These are phyloP conservation scores for Oryza glaberrima DNA, from an alignment of 176 grass and related monocot genomes.

Conservation along the genomic window DNA sequence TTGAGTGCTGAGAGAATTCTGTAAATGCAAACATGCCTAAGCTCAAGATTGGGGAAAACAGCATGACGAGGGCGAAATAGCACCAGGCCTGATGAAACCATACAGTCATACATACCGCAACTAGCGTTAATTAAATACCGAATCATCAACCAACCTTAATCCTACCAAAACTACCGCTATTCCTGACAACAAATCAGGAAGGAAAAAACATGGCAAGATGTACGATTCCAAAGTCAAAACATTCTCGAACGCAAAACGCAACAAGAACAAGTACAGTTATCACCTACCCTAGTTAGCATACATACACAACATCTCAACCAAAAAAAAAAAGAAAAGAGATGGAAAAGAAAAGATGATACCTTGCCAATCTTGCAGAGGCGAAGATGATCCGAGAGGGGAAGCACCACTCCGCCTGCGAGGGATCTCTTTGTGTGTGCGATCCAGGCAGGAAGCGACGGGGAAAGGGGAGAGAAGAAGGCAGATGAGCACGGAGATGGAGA, in stretches of 20 bases:
- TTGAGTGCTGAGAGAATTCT: background rate
- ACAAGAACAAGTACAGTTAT: background rate
- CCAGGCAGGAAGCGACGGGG: conserved; percentile 12
- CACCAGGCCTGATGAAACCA: background rate
- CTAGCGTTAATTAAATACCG: background rate
- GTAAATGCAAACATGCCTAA: background rate
- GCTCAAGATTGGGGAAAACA: background rate
- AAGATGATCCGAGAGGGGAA: background rate
- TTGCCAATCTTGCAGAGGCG: conserved; percentile 12
- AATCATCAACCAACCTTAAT: background rate
- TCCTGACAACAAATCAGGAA: background rate
- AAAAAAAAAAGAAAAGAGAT: background rate
- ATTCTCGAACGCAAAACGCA: background rate
- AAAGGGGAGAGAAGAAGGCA: background rate
- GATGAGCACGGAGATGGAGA: background rate
- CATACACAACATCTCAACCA: background rate
- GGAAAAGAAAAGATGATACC: conserved; percentile 4
- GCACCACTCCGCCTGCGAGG: background rate
- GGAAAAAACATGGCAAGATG: background rate
- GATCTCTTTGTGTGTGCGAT: conserved; percentile 9
- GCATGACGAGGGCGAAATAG: background rate
- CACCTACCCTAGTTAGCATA: background rate
- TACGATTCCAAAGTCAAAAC: background rate
- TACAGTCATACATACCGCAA: background rate
- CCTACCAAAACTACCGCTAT: background rate